Evolutionary conservation across 1,284 basidiomycete genomes (phyloP).

Genomic region (Vanrija sp.): DNA sequence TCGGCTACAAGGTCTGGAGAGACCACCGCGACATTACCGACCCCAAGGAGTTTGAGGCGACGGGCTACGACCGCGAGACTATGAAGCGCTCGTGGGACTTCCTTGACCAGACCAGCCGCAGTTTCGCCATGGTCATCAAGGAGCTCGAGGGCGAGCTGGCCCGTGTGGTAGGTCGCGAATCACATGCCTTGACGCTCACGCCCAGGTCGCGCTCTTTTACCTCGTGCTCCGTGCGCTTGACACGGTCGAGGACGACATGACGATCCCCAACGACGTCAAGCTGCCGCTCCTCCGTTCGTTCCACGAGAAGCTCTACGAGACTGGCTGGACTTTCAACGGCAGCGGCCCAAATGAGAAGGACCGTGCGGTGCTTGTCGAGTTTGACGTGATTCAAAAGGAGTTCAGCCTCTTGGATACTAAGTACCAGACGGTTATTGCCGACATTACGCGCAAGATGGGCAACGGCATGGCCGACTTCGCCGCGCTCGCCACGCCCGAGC

Average conservation of each 20-base stretch:
- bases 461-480: constrained; percentile 94
- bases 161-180: constrained; percentile 65
- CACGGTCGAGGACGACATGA: constrained; percentile 99
- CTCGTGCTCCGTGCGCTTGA: constrained; percentile 89
- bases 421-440: constrained; percentile 78
- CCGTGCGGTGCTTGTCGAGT: constrained; percentile 79
- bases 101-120: constrained; percentile 82
- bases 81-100: constrained; percentile 92
- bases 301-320: constrained; percentile 72
- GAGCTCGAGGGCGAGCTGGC: constrained; percentile 94
- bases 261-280: constrained; percentile 79
- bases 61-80: constrained; percentile 73
- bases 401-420: constrained; percentile 63
- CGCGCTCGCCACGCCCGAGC: constrained; percentile 69
- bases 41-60: constrained; percentile 63
- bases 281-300: constrained; percentile 81
- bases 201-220: constrained; percentile 92
- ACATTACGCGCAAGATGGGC: constrained; percentile 82
- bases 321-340: constrained; percentile 83
- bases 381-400: constrained; percentile 78
- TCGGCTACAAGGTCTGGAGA: constrained; percentile 75
- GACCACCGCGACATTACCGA: constrained; percentile 75
- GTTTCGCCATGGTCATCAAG: constrained; percentile 92
- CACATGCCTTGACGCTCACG: neutral
- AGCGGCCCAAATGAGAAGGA: constrained; percentile 89